Conservation (phyloP, 495 filamentous ascomycete species). For the Eremomyces bilateralis region DNA sequence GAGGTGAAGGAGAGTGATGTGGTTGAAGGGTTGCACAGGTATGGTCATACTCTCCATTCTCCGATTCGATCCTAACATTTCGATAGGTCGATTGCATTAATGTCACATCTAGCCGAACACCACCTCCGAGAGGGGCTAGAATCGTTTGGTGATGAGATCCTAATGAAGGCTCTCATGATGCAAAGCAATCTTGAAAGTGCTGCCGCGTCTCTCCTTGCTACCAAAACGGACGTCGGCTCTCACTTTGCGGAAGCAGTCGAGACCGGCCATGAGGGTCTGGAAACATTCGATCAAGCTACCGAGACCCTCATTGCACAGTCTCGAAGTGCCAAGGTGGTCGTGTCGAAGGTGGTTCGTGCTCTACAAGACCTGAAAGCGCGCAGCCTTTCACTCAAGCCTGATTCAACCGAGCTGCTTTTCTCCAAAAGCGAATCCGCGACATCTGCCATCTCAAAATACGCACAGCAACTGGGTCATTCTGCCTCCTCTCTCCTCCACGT, state of each 20-base stretch:
- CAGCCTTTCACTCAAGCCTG: conserved; percentile 49
- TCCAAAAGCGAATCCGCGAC: conserved; percentile 39
- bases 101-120: conserved; percentile 64
- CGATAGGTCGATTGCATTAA: conserved; percentile 46
- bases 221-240: conserved; percentile 41
- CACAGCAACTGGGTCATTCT: conserved; percentile 42
- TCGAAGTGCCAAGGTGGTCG: conserved; percentile 66
- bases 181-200: conserved; percentile 67
- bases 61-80: conserved; percentile 1
- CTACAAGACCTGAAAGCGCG: conserved; percentile 58
- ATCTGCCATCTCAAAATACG: conserved; percentile 42
- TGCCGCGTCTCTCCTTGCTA: conserved; percentile 40
- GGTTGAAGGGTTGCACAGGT: conserved; percentile 54
- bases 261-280: conserved; percentile 33
- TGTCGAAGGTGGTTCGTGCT: conserved; percentile 53
- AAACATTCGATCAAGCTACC: conserved; percentile 40
- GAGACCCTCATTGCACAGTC: conserved; percentile 53
- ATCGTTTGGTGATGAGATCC: conserved; percentile 57
- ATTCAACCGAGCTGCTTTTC: conserved; percentile 28
- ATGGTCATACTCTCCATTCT: conserved; percentile 1
- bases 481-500: conserved; percentile 44
- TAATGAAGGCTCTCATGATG: conserved; percentile 48
- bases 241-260: conserved; percentile 34
- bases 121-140: conserved; percentile 51
- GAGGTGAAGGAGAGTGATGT: conserved; percentile 73